Evolutionary conservation across 192 early-diverging fungal genomes (phyloP).

Genomic region (Chytriomyces confervae): DNA sequence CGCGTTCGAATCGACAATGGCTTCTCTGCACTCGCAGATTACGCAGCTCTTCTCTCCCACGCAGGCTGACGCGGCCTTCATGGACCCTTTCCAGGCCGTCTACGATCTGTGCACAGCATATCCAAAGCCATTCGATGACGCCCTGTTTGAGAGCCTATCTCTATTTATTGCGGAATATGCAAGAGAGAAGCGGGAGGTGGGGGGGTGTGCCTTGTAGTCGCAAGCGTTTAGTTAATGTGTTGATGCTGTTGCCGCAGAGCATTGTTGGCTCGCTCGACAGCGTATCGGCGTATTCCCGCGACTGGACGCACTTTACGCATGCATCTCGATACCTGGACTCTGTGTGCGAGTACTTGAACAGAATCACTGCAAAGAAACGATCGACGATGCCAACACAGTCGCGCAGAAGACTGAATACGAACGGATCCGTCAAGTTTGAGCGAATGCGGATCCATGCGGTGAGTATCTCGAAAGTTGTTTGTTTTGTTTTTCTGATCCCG

Average conservation of each 20-base stretch:
- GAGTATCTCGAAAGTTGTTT: slow-evolving; percentile 27
- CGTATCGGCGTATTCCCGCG: slow-evolving; percentile 67
- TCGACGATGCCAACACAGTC: slow-evolving; percentile 25
- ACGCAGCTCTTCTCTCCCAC: not conserved
- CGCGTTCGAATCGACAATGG: not conserved
- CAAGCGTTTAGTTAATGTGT: not conserved
- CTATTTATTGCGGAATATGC: slow-evolving; percentile 70
- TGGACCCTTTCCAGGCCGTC: slow-evolving; percentile 79
- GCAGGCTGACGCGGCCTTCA: slow-evolving; percentile 47
- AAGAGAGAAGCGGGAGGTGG: slow-evolving; percentile 7
- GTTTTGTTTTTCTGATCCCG: not conserved
- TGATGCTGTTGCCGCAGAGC: not conserved
- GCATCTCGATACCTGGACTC: slow-evolving; percentile 64
- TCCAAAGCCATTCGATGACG: slow-evolving; percentile 72
- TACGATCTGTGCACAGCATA: slow-evolving; percentile 82
- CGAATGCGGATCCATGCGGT: slow-evolving; percentile 73
- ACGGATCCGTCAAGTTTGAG: slow-evolving; percentile 49
- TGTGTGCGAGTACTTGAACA: slow-evolving; percentile 78
- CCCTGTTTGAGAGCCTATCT: slow-evolving; percentile 68
- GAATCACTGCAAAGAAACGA: slow-evolving; percentile 52
- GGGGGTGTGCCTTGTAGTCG: not conserved
- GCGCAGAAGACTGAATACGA: not conserved
- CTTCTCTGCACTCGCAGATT: not conserved
- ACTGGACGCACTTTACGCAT: slow-evolving; percentile 69
- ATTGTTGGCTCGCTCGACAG: slow-evolving; percentile 64